Evolutionary conservation across 2,329 filamentous ascomycete species (phyloP), one percentile per base, ranked within the genome.

Genomic region (Aspergillus sp.): DNA sequence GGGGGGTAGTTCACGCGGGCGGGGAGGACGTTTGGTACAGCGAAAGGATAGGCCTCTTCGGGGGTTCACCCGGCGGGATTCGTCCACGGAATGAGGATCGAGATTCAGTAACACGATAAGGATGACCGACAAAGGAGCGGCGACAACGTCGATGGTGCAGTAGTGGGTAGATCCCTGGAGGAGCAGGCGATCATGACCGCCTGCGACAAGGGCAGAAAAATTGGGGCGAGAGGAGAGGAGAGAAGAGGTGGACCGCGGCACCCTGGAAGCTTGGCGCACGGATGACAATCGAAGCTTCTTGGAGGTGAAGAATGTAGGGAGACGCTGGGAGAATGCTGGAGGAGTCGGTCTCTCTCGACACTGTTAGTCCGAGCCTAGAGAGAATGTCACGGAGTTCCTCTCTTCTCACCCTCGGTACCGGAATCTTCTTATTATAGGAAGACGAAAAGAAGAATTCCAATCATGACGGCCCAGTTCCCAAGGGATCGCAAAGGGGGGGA

Each of bases 61-160:
- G 16, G 1, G 45, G 34, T 38, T 38, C 25, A 7, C 25, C 25
- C 25, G 25, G 34, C 34, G 16, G 34, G 34, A 10, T 38, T 16
- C 6, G 14, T n/a, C 34, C 34, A 38, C 3, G 14, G n/a, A n/a
- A 17, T n/a, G 34, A 13, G 13, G 34, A n/a, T 38, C n/a, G n/a
- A 6, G 16, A 38, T 13, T 29, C 25, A 29, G 25, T 29, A 38
- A 19, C 23, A 19, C 42, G 29, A 36, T 20, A 50, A 23, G 23
- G 10, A 48, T 21, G 42, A 45, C 25, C 16, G n/a, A 41, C n/a
- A 45, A 50, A 54, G 31, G 48, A 52, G 32, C 29, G 52, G 52
- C 52, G 25, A 29, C 25, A 29, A 29, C 11, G 25, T 29, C 25
- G 25, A 29, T 29, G 25, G 25, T 29, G 25, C 25, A 29, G 25